Conservation (phyloP, 1,139 yeast genomes). For the Suhomyces chickasaworum region DNA sequence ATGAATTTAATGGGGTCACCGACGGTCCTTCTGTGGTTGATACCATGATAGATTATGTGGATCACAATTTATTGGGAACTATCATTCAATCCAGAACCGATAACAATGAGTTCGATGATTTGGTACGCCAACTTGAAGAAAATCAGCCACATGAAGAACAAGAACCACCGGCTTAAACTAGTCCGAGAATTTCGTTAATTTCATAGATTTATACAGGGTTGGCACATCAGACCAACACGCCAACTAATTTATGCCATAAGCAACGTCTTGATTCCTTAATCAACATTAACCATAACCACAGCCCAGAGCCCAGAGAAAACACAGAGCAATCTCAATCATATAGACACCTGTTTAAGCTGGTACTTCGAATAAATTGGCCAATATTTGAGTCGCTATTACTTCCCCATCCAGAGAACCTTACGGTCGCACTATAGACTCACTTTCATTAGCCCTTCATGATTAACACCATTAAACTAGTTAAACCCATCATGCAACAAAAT, state of each 20-base stretch:
- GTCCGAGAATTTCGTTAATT: not conserved
- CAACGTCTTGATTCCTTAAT: not conserved
- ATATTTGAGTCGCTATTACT: not conserved
- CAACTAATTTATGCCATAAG: not conserved
- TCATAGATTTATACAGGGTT: not conserved
- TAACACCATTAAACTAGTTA: too few relatives aligned
- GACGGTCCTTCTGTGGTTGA: slow-evolving; percentile 28
- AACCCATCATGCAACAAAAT: too few relatives aligned
- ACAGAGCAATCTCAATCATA: too few relatives aligned
- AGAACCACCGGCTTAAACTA: not conserved
- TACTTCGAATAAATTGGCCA: not conserved
- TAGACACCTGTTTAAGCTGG: too few relatives aligned
- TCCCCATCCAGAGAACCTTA: not conserved
- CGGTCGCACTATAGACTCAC: too few relatives aligned
- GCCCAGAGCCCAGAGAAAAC: too few relatives aligned
- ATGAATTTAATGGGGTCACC: slow-evolving; percentile 31
- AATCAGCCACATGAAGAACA: slow-evolving; percentile 16
- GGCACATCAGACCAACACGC: not conserved
- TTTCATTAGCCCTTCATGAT: too few relatives aligned
- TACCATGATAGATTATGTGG: slow-evolving; percentile 30
- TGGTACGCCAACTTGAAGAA: slow-evolving; percentile 26
- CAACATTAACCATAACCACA: not conserved
- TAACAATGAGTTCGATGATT: slow-evolving; percentile 31
- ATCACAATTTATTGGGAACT: slow-evolving; percentile 37
- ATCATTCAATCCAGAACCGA: slow-evolving; percentile 36